These are phyloP conservation scores for Pseudocercospora fijiensis DNA, from an alignment of 2,329 filamentous ascomycete genomes.

Conservation along the genomic window DNA sequence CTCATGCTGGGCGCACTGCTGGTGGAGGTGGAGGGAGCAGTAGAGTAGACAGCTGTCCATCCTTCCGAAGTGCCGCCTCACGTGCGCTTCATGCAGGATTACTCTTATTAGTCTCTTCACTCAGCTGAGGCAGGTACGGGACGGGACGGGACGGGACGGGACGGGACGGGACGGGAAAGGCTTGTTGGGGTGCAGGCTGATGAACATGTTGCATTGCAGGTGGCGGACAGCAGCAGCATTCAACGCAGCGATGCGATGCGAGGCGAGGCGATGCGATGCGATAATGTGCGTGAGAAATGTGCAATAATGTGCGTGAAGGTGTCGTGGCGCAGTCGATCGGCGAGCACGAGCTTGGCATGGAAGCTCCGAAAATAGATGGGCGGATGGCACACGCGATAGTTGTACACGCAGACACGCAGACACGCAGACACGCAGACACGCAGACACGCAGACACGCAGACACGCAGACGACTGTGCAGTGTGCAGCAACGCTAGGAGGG, in stretches of 20 bases:
- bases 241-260: not conserved
- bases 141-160: no score
- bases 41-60: not conserved
- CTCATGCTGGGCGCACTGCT: slow-evolving; percentile 23
- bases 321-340: slow-evolving; percentile 3
- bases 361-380: not conserved
- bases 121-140: not conserved
- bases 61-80: not conserved
- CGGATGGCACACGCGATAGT: no score
- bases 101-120: no score
- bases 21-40: not conserved
- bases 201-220: not conserved
- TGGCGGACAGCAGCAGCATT: not conserved
- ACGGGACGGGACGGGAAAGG: no score
- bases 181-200: not conserved
- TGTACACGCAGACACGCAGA: not conserved
- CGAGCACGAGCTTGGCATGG: not conserved
- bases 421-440: no score
- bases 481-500: no score
- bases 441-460: no score
- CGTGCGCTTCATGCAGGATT: not conserved
- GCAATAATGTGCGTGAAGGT: not conserved
- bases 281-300: no score
- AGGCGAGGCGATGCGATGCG: no score
- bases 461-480: no score